A percentile compares a stretch with the other conserved stretches of the same genome.
These are phyloP conservation scores for Seiridium unicorne DNA, from an alignment of 2,329 filamentous ascomycete species.

Conservation along the genomic window DNA sequence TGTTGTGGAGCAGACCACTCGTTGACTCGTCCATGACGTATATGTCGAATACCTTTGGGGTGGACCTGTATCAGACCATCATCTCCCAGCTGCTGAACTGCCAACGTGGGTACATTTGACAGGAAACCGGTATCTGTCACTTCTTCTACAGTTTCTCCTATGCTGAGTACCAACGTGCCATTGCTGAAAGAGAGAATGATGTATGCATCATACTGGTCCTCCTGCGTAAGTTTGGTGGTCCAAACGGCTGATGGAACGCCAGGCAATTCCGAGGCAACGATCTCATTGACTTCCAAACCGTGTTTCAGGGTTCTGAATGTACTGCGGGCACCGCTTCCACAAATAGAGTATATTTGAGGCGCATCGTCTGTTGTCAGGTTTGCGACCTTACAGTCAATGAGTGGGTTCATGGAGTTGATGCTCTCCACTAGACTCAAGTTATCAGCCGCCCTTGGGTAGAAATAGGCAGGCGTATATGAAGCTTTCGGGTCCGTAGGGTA, in stretches of 20 bases:
- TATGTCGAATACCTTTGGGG: constrained; percentile 92
- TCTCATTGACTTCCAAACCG: constrained; percentile 88
- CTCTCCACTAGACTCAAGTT: constrained; percentile 84
- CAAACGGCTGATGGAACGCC: constrained; percentile 89
- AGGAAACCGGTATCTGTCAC: constrained; percentile 92
- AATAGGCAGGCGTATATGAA: constrained; percentile 77
- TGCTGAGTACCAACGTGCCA: constrained; percentile 86
- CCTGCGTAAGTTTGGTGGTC: constrained; percentile 83
- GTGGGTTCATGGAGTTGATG: constrained; percentile 84
- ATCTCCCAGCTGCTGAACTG: constrained; percentile 90
- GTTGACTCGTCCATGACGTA: constrained; percentile 75
- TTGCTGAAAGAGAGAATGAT: constrained; percentile 94
- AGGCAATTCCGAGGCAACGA: constrained; percentile 89
- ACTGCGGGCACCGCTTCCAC: constrained; percentile 84
- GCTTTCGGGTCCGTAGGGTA: constrained; percentile 75
- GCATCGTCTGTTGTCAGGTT: constrained; percentile 92
- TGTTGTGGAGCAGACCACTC: constrained; percentile 95
- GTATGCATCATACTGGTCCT: constrained; percentile 87
- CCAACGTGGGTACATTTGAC: constrained; percentile 82
- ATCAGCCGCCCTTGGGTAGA: constrained; percentile 74
- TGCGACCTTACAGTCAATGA: constrained; percentile 87
- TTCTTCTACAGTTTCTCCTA: constrained; percentile 95
- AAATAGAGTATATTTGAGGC: constrained; percentile 92
- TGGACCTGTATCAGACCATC: constrained; percentile 93
- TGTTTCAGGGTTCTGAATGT: constrained; percentile 91